These are phyloP conservation scores for Gautieria morchelliformis DNA, from an alignment of 768 basidiomycete genomes.

Conservation along the genomic window DNA sequence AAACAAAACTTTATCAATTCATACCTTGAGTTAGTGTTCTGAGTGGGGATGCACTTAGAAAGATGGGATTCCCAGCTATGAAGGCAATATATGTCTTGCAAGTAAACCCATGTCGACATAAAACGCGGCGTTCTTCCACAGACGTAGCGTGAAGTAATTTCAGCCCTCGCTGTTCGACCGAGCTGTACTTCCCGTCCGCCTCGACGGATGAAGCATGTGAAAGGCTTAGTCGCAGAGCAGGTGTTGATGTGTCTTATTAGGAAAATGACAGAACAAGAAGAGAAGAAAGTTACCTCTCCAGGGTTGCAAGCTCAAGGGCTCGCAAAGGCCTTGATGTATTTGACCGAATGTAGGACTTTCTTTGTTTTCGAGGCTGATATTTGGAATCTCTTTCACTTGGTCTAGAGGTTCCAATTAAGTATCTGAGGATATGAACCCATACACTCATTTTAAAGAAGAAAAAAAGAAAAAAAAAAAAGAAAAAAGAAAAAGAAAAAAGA, in stretches of 20 bases:
- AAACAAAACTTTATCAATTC: background rate
- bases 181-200: background rate
- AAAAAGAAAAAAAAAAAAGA: too few relatives aligned
- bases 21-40: background rate
- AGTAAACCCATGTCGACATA: slow-evolving; percentile 1
- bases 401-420: background rate
- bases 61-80: background rate
- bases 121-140: slow-evolving; percentile 1
- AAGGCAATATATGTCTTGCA: background rate
- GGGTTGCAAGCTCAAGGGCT: background rate
- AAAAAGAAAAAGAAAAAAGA: too few relatives aligned
- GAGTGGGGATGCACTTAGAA: background rate
- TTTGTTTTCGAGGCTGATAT: background rate
- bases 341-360: background rate
- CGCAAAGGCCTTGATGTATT: background rate
- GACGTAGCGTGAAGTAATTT: background rate
- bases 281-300: background rate
- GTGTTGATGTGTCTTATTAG: background rate
- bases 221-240: background rate
- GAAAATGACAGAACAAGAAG: background rate
- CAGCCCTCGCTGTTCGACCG: background rate
- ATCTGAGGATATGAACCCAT: too few relatives aligned
- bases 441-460: background rate
- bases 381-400: background rate
- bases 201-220: background rate